A percentile compares a stretch with the other conserved stretches of the same genome.
Conservation (phyloP, 352 stramenopile species). For the Pythium aquatile region DNA sequence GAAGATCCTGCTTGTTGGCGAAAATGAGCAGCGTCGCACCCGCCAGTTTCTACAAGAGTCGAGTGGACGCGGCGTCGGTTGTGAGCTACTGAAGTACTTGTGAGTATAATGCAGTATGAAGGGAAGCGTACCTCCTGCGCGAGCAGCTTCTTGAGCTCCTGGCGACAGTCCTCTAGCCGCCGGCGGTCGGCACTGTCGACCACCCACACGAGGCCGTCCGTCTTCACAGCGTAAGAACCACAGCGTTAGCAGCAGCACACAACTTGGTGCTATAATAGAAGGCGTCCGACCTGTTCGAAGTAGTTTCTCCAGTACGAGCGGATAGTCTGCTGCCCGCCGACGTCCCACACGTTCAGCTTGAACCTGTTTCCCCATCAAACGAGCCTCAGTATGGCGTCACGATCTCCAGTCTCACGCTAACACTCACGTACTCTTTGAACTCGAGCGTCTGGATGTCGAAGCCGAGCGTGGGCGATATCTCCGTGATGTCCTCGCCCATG, state of each 20-base stretch:
- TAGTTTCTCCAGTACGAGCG: constrained; percentile 98
- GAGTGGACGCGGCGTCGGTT: too few relatives aligned
- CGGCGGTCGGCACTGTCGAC: constrained; percentile 95
- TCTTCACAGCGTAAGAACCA: constrained; percentile 40
- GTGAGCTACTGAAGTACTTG: too few relatives aligned
- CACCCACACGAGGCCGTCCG: constrained; percentile 99
- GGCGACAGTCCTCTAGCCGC: constrained; percentile 93
- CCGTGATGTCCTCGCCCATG: constrained; percentile 95
- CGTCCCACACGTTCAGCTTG: constrained; percentile 92
- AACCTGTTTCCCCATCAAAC: constrained; percentile 28
- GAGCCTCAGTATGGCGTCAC: too few relatives aligned
- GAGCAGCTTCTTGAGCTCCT: constrained; percentile 88
- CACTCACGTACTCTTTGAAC: constrained; percentile 77
- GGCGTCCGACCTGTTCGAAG: constrained; percentile 83
- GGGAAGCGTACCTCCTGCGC: constrained; percentile 69
- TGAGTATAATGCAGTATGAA: too few relatives aligned
- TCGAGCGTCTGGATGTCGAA: constrained; percentile 99
- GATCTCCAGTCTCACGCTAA: neutral
- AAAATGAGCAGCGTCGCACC: constrained; percentile 99
- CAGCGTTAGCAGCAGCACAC: neutral
- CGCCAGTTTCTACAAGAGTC: constrained; percentile 89
- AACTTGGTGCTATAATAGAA: neutral
- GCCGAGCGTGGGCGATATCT: constrained; percentile 97
- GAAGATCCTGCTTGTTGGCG: constrained; percentile 99
- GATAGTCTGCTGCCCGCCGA: constrained; percentile 97